Evolutionary conservation across 2,329 filamentous ascomycete species (phyloP), one percentile per base, ranked within the genome.

Genomic region (Didymella pinodella): DNA sequence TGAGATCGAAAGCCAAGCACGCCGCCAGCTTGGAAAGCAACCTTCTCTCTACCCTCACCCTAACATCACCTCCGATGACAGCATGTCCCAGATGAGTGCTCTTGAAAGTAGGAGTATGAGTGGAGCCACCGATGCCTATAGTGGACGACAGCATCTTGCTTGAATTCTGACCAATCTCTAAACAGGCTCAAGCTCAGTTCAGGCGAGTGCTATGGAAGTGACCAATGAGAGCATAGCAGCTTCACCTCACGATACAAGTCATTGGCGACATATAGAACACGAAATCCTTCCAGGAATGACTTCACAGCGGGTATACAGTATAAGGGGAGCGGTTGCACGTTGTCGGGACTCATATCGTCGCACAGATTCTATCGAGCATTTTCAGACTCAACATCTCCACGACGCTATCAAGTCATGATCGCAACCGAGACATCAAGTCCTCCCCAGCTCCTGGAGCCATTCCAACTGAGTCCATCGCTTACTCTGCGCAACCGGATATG

Each of bases 401-500:
- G 32, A 11, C 8, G 34, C 18, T 8, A 34, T 34, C 26, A 31
- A 32, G 8, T 14, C 31, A 57, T 52, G 48, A 47, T 46, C 29
- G 28, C 28, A 43, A 40, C 26, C n/a, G 38, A 41, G 10, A 26
- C 18, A 8, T 46, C 32, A 10, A 36, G 11, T 4, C 28, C 16
- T 10, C 43, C 28, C 0, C 7, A 11, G 3, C 48, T 57, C 28
- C 54, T 57, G 4, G 32, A 41, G n/a, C 43, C 54, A 12, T 43
- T 43, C 34, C 7, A 51, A 7, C 25, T 57, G 26, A 51, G 34
- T 28, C 18, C 41, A 8, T 28, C 46, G 1, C 26, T 62, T 1
- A 32, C 29, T 2, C 55, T 62, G 4, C 47, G 54, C 4, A 59
- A 68, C 45, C 66, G 68, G 11, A 58, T 71, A 22, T 61, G 48